A percentile compares a stretch with the other conserved stretches of the same genome.
Conservation (phyloP, 176 grass and related monocot species). For the Rhynchospora pubera region DNA sequence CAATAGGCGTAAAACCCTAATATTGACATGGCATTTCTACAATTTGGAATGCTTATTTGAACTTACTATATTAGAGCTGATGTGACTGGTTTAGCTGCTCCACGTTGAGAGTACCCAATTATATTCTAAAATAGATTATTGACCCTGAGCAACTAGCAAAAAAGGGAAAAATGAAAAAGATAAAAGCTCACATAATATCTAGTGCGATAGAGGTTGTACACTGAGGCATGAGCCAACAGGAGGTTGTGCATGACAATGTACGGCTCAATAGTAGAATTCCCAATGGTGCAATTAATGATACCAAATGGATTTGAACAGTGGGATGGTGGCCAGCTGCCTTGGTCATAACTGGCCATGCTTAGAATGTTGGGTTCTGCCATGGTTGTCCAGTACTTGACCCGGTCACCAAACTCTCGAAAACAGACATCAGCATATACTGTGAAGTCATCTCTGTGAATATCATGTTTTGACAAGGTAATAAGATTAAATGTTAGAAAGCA, state of each 20-base stretch:
- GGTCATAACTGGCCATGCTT: constrained; percentile 27
- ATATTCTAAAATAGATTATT: neutral
- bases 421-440: constrained; percentile 49
- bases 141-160: neutral
- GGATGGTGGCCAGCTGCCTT: constrained; percentile 17
- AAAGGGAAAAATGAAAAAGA: neutral
- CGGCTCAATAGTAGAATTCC: constrained; percentile 54
- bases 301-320: constrained; percentile 58
- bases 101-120: neutral
- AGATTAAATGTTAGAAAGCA: neutral
- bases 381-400: constrained; percentile 48
- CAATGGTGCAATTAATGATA: constrained; percentile 29
- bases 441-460: constrained; percentile 49
- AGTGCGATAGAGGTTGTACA: constrained; percentile 27
- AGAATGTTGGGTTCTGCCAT: constrained; percentile 36
- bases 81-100: neutral
- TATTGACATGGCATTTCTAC: neutral
- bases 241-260: constrained; percentile 49
- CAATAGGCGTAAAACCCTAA: neutral
- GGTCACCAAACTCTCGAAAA: constrained; percentile 52
- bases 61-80: neutral
- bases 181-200: constrained; percentile 52
- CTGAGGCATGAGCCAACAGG: constrained; percentile 43
- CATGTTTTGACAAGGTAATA: neutral
- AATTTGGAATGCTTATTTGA: neutral